These are phyloP conservation scores for Geosmithia putterillii DNA, from an alignment of 2,329 filamentous ascomycete genomes.

Conservation along the genomic window DNA sequence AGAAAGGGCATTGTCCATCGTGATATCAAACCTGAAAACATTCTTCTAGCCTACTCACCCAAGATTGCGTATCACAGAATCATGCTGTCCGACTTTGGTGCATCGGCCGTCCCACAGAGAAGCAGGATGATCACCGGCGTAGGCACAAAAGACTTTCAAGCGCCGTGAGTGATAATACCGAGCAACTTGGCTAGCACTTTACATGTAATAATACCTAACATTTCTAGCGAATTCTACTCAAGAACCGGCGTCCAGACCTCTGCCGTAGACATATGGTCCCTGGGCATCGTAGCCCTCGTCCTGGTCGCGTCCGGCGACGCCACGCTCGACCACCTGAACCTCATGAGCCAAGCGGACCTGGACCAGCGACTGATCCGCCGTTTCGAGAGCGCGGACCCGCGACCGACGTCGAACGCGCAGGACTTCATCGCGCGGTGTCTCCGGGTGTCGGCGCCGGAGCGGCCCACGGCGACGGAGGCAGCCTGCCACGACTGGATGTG, in stretches of 20 bases:
- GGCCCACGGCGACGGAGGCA: constrained; percentile 15
- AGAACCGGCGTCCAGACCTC: constrained; percentile 14
- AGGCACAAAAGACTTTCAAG: constrained; percentile 33
- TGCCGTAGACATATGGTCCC: constrained; percentile 38
- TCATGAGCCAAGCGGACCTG: constrained; percentile 13
- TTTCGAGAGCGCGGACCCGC: constrained; percentile 5
- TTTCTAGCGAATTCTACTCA: constrained; percentile 23
- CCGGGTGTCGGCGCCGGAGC: constrained; percentile 10
- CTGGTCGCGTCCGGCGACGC: constrained; percentile 14
- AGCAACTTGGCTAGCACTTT: background rate
- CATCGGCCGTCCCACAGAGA: constrained; percentile 26
- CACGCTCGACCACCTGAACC: constrained; percentile 12
- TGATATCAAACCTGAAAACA: constrained; percentile 42
- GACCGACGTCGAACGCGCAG: constrained; percentile 12
- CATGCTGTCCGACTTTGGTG: constrained; percentile 40
- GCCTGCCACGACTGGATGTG: constrained; percentile 20
- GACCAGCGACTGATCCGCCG: constrained; percentile 6
- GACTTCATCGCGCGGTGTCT: constrained; percentile 19
- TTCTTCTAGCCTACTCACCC: constrained; percentile 34
- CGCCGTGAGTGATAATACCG: constrained; percentile 30
- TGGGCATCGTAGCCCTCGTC: constrained; percentile 32
- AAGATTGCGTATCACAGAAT: constrained; percentile 28
- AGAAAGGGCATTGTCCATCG: constrained; percentile 36
- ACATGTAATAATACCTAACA: background rate
- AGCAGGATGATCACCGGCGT: constrained; percentile 29